A percentile compares a stretch with the other conserved stretches of the same genome.
Conservation (phyloP, 164 flowering plant genomes). For the Aristolochia californica region DNA sequence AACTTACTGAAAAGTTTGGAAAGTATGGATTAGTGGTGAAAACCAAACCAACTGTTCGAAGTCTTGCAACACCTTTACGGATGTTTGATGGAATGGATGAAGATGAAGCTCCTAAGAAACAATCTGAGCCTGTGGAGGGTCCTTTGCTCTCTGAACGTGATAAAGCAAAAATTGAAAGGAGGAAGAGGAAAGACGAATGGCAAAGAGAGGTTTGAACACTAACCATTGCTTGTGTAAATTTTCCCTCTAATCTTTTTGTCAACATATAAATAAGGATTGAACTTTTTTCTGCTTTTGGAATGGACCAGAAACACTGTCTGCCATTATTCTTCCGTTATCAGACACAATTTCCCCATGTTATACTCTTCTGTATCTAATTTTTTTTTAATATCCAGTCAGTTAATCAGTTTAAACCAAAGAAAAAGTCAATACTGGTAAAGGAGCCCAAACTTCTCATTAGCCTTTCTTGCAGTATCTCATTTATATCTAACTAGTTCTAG, state of each 20-base stretch:
- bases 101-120: slow-evolving; percentile 70
- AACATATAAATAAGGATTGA: too few relatives aligned
- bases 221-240: too few relatives aligned
- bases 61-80: slow-evolving; percentile 73
- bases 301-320: too few relatives aligned
- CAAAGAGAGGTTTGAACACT: slow-evolving; percentile 68
- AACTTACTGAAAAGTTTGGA: slow-evolving; percentile 73
- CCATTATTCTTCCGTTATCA: too few relatives aligned
- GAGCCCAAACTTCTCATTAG: too few relatives aligned
- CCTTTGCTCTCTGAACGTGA: slow-evolving; percentile 88
- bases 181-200: slow-evolving; percentile 91
- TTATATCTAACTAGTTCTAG: neutral
- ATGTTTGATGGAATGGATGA: slow-evolving; percentile 98
- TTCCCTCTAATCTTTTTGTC: too few relatives aligned
- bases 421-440: too few relatives aligned
- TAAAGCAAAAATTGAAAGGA: slow-evolving; percentile 62
- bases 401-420: too few relatives aligned
- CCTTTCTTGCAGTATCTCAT: neutral
- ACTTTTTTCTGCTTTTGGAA: too few relatives aligned
- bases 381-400: too few relatives aligned
- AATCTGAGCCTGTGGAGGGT: slow-evolving; percentile 69
- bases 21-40: slow-evolving; percentile 89
- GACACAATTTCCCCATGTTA: too few relatives aligned
- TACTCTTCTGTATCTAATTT: too few relatives aligned
- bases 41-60: slow-evolving; percentile 59